Percentiles rank a stretch among this genome's conserved stretches.
These are phyloP conservation scores for Lasiodiplodia theobromae DNA, from an alignment of 2,329 filamentous ascomycete species.

Conservation along the genomic window DNA sequence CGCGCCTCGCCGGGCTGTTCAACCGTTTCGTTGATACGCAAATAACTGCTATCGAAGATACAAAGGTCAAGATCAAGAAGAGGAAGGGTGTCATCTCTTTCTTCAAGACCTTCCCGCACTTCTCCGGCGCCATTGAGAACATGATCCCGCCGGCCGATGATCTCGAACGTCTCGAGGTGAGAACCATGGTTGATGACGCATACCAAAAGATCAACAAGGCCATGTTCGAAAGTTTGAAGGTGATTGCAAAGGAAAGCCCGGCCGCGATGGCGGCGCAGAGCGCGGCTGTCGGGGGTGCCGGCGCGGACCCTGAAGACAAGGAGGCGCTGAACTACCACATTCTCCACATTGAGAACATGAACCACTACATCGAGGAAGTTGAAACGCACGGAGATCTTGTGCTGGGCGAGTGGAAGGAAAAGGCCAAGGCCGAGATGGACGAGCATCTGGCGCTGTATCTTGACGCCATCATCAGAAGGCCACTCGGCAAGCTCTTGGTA, in stretches of 20 bases:
- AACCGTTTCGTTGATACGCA: conserved; percentile 93
- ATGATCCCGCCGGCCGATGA: conserved; percentile 67
- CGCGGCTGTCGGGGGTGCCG: conserved; percentile 41
- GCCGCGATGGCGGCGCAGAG: conserved; percentile 60
- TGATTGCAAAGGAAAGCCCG: conserved; percentile 80
- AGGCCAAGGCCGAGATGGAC: conserved; percentile 77
- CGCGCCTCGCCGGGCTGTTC: conserved; percentile 76
- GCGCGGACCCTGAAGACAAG: conserved; percentile 80
- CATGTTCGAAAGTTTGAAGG: conserved; percentile 97
- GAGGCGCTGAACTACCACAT: conserved; percentile 98
- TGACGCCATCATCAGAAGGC: conserved; percentile 84
- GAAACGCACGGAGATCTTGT: conserved; percentile 76
- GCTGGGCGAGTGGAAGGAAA: conserved; percentile 81
- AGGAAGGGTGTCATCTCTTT: conserved; percentile 96
- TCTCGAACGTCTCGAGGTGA: conserved; percentile 66
- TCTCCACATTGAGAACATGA: conserved; percentile 97
- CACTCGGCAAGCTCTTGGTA: conserved; percentile 82
- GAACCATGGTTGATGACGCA: conserved; percentile 81
- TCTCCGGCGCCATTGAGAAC: conserved; percentile 82
- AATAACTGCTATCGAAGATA: conserved; percentile 94
- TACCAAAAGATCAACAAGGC: conserved; percentile 89
- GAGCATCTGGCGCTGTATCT: conserved; percentile 91
- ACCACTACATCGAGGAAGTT: conserved; percentile 93
- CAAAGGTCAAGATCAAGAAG: conserved; percentile 99
- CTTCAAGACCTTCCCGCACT: conserved; percentile 90